phyloP scores from a whole-genome alignment of 495 filamentous ascomycete genomes.

The Hypoxylon cercidicola region DNA sequence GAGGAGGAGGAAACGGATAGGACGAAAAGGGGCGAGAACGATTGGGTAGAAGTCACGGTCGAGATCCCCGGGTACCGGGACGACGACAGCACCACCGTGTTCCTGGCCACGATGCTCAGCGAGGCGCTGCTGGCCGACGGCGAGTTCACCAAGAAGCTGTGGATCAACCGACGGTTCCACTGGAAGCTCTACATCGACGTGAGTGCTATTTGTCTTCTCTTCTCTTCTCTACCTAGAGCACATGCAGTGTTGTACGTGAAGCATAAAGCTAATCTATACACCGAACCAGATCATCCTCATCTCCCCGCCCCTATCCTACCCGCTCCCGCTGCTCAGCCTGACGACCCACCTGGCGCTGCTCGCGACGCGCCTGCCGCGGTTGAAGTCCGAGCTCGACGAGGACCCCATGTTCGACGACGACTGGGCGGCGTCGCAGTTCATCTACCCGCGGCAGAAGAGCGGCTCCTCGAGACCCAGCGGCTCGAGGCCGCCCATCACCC shows the following conservation, averaged over 20 bases:
- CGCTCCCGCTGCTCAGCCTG: conserved; percentile 88
- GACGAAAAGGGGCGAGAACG: conserved; percentile 52
- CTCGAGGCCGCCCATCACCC: conserved; percentile 78
- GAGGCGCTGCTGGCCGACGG: conserved; percentile 85
- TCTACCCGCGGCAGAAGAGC: conserved; percentile 70
- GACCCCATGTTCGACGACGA: conserved; percentile 99
- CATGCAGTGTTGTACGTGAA: too few relatives aligned
- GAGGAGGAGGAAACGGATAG: conserved; percentile 41
- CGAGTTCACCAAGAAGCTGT: conserved; percentile 73
- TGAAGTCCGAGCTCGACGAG: conserved; percentile 87
- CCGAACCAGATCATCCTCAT: conserved; percentile 82
- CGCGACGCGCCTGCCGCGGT: conserved; percentile 80
- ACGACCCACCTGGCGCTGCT: conserved; percentile 97
- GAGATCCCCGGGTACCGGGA: conserved; percentile 89
- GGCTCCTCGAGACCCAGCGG: conserved; percentile 4
- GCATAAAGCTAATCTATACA: conserved; percentile 26
- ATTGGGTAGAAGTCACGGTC: conserved; percentile 85
- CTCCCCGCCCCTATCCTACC: conserved; percentile 89
- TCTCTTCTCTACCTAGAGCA: too few relatives aligned
- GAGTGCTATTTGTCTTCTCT: conserved; percentile 52
- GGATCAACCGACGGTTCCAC: conserved; percentile 89
- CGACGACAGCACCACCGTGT: conserved; percentile 89
- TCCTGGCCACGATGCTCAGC: conserved; percentile 84
- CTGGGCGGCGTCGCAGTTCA: conserved; percentile 81
- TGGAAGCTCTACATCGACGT: conserved; percentile 98